Percentiles rank a stretch among this genome's conserved stretches.
Evolutionary conservation across 495 filamentous ascomycete species (phyloP).

Genomic region (Aspergillus haitiensis): DNA sequence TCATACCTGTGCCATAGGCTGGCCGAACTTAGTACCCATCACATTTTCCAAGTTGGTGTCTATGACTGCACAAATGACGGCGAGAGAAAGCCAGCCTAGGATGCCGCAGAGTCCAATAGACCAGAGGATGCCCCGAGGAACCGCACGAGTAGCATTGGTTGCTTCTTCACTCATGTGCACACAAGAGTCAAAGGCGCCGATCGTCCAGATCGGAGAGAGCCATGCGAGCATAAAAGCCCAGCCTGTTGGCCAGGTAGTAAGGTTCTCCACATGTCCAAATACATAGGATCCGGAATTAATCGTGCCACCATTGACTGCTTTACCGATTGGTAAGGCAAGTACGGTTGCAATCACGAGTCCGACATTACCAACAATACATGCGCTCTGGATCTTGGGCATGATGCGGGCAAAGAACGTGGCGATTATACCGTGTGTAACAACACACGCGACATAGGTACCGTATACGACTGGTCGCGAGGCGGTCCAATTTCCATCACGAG

Average conservation of each 20-base stretch:
- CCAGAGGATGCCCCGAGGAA: constrained; percentile 60
- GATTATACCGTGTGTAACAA: constrained; percentile 58
- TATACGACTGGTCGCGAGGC: constrained; percentile 60
- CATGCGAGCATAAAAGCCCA: constrained; percentile 67
- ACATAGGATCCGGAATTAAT: constrained; percentile 44
- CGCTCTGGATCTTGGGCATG: constrained; percentile 67
- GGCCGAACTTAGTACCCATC: constrained; percentile 37
- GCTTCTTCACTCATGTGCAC: constrained; percentile 68
- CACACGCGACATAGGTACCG: constrained; percentile 59
- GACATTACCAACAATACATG: constrained; percentile 62
- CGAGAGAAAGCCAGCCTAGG: constrained; percentile 57
- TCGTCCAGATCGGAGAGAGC: constrained; percentile 68
- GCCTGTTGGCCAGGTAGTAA: constrained; percentile 60
- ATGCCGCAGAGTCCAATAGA: constrained; percentile 42
- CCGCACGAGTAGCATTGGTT: constrained; percentile 59
- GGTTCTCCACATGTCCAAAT: constrained; percentile 48
- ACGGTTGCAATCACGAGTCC: constrained; percentile 61
- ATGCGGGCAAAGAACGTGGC: constrained; percentile 56
- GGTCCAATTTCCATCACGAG: constrained; percentile 63
- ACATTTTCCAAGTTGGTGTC: constrained; percentile 35
- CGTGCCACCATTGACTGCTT: constrained; percentile 31
- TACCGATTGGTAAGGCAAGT: constrained; percentile 64
- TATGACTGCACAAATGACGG: constrained; percentile 41
- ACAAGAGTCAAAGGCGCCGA: constrained; percentile 56
- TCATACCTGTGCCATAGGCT: constrained; percentile 47